Conservation (phyloP, 2,329 filamentous ascomycete species). For the Exserohilum rostratum region DNA sequence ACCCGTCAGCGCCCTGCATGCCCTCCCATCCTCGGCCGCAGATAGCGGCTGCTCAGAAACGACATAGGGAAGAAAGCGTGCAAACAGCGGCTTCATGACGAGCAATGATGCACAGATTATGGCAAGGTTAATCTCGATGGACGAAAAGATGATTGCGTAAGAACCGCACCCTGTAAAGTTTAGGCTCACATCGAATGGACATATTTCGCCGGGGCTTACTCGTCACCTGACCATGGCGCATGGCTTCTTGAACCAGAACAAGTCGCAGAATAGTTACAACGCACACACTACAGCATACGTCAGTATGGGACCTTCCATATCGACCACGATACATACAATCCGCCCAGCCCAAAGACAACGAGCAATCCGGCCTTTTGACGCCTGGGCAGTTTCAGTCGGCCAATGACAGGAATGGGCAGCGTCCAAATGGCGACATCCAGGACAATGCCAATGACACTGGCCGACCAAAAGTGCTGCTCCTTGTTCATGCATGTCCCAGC, state of each 20-base stretch:
- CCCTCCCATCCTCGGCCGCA: constrained; percentile 19
- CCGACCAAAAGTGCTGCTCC: constrained; percentile 32
- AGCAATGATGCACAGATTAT: constrained; percentile 54
- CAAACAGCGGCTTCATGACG: constrained; percentile 51
- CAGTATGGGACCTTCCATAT: not conserved
- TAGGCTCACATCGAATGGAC: not conserved
- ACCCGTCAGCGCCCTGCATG: constrained; percentile 21
- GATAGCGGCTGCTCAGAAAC: constrained; percentile 24
- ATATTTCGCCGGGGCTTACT: constrained; percentile 21
- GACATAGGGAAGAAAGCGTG: constrained; percentile 42
- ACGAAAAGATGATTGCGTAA: constrained; percentile 50
- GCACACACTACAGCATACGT: constrained; percentile 29
- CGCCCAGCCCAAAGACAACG: constrained; percentile 46
- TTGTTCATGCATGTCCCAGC: constrained; percentile 33
- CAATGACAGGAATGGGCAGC: constrained; percentile 38
- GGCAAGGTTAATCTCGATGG: constrained; percentile 52
- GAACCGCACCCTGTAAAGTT: constrained; percentile 43
- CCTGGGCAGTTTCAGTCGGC: constrained; percentile 37
- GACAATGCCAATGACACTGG: constrained; percentile 34
- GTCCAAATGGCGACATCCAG: constrained; percentile 42
- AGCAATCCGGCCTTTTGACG: constrained; percentile 43
- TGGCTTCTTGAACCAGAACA: constrained; percentile 29
- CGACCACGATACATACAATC: constrained; percentile 35
- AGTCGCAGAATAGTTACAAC: constrained; percentile 38
- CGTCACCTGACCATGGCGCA: constrained; percentile 24